phyloP scores from a whole-genome alignment of 805 yeast species.

The Saccharomyces jurei region DNA sequence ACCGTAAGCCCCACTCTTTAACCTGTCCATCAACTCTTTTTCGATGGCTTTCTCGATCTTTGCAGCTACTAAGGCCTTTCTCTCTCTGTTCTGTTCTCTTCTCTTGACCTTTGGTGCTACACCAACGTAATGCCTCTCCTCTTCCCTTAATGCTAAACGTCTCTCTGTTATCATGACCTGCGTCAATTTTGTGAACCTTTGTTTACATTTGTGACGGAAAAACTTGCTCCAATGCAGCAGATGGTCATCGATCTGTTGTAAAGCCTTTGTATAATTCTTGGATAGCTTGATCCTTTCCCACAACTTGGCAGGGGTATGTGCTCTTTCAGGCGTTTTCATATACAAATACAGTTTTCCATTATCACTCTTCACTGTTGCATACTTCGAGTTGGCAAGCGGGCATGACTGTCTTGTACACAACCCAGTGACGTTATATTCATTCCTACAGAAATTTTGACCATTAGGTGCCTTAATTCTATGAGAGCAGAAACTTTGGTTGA shows the following conservation, averaged over 20 bases:
- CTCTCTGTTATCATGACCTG: conserved; percentile 95
- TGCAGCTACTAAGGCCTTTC: conserved; percentile 95
- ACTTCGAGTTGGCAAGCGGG: conserved; percentile 89
- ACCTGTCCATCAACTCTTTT: conserved; percentile 85
- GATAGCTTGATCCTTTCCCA: conserved; percentile 94
- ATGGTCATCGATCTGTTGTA: conserved; percentile 81
- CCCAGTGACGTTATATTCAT: conserved; percentile 93
- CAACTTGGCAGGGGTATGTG: conserved; percentile 84
- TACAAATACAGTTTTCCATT: conserved; percentile 77
- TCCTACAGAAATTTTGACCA: conserved; percentile 87
- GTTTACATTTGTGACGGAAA: conserved; percentile 87
- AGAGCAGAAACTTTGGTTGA: conserved; percentile 92
- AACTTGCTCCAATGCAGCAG: conserved; percentile 90
- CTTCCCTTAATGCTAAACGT: conserved; percentile 80
- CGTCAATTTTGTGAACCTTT: conserved; percentile 85
- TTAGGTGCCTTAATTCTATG: conserved; percentile 84
- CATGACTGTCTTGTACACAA: conserved; percentile 89
- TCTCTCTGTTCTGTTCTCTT: conserved; percentile 88
- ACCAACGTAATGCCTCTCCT: conserved; percentile 89
- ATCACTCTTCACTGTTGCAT: conserved; percentile 76
- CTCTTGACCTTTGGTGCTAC: conserved; percentile 89
- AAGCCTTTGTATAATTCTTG: conserved; percentile 80
- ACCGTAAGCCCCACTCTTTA: conserved; percentile 97
- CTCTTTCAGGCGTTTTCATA: conserved; percentile 97
- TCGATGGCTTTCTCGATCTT: conserved; percentile 94